Conservation (phyloP, 164 flowering plant genomes). For the Kalanchoe fedtschenkoi region DNA sequence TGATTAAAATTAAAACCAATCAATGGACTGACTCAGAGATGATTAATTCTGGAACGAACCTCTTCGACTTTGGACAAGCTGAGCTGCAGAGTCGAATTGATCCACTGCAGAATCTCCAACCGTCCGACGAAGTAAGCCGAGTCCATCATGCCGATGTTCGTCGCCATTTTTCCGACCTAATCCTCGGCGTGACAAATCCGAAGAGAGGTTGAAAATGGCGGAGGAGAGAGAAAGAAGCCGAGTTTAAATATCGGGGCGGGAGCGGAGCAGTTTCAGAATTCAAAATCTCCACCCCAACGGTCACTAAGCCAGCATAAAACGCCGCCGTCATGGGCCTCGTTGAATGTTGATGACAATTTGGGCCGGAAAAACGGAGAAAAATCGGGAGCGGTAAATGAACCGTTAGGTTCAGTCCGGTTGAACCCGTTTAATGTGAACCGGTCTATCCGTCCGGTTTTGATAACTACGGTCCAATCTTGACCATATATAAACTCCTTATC, state of each 20-base stretch:
- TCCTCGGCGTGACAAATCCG: neutral
- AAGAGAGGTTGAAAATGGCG: neutral
- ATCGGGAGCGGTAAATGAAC: too few species aligned
- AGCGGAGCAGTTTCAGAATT: neutral
- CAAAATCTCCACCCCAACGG: neutral
- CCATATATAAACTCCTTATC: too few species aligned
- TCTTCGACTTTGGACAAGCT: constrained; percentile 95
- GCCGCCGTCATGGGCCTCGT: neutral
- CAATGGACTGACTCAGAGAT: neutral
- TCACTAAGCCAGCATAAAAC: neutral
- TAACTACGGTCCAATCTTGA: too few species aligned
- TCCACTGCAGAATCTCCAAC: constrained; percentile 91
- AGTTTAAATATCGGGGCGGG: neutral
- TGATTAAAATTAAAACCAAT: too few species aligned
- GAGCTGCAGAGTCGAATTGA: constrained; percentile 91
- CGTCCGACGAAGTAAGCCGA: constrained; percentile 92
- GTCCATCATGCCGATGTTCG: constrained; percentile 93
- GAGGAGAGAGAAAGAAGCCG: neutral
- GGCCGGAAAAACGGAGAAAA: too few species aligned
- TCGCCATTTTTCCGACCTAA: constrained; percentile 36
- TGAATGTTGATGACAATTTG: too few species aligned
- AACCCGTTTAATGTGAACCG: too few species aligned
- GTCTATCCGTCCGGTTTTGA: too few species aligned
- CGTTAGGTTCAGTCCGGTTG: too few species aligned
- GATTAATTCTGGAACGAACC: constrained; percentile 22